Conservation (phyloP, 78 protist genomes). For the Pelomyxa schiedti region DNA sequence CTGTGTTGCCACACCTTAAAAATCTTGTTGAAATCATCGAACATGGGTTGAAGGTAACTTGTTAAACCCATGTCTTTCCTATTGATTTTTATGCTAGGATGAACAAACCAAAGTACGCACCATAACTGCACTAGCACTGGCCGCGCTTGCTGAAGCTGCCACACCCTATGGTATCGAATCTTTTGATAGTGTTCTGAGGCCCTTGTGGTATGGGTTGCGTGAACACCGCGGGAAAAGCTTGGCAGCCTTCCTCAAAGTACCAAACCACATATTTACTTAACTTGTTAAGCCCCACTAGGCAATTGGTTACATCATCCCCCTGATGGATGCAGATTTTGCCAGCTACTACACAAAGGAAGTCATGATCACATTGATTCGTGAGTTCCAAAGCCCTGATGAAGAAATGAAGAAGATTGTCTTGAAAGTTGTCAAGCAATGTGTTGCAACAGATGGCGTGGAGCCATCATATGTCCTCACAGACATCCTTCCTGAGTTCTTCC, state of each 20-base stretch:
- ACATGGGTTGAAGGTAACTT: constrained; percentile 65
- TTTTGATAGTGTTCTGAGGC: constrained; percentile 85
- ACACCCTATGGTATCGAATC: constrained; percentile 95
- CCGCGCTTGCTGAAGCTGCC: constrained; percentile 96
- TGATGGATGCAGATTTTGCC: constrained; percentile 90
- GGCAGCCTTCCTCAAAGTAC: constrained; percentile 94
- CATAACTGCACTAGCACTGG: constrained; percentile 87
- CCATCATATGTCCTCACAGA: constrained; percentile 70
- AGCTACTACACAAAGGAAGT: constrained; percentile 80
- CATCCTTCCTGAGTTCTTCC: constrained; percentile 74
- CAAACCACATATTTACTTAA: no score
- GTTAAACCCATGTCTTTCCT: no score
- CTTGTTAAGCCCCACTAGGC: no score
- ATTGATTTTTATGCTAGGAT: no score
- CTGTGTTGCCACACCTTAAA: constrained; percentile 88
- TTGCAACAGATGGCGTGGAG: constrained; percentile 88
- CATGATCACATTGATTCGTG: constrained; percentile 72
- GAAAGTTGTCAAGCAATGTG: constrained; percentile 93
- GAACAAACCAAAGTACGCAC: constrained; percentile 80
- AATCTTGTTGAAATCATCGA: constrained; percentile 79
- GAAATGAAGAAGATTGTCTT: constrained; percentile 97
- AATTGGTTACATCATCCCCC: constrained; percentile 95
- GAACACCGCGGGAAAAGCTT: constrained; percentile 78
- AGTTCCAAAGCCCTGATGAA: constrained; percentile 90
- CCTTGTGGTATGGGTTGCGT: constrained; percentile 83